Conservation (phyloP, 2,329 filamentous ascomycete genomes). For the Cordyceps pruinosa region DNA sequence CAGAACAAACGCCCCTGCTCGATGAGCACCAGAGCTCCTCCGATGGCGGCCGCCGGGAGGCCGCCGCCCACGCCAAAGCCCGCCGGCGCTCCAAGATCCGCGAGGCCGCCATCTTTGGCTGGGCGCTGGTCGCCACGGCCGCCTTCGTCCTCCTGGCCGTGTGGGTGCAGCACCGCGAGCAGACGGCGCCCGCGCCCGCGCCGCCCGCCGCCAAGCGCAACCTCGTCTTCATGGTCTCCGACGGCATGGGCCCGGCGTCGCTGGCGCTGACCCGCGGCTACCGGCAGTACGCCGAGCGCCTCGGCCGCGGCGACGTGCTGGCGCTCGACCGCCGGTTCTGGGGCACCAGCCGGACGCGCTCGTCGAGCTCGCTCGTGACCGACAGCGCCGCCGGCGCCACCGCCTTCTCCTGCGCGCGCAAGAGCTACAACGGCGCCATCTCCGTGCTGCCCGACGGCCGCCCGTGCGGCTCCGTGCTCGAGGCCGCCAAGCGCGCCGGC, state of each 20-base stretch:
- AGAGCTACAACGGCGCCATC: slow-evolving; percentile 97
- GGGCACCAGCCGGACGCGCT: slow-evolving; percentile 81
- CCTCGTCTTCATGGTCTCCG: slow-evolving; percentile 97
- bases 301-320: slow-evolving; percentile 70
- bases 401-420: slow-evolving; percentile 84
- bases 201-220: slow-evolving; percentile 67
- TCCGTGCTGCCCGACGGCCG: slow-evolving; percentile 76
- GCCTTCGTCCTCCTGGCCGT: slow-evolving; percentile 74
- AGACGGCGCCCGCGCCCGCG: slow-evolving; percentile 31
- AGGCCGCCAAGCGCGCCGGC: slow-evolving; percentile 86
- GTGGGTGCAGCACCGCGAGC: slow-evolving; percentile 63
- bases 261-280: slow-evolving; percentile 81
- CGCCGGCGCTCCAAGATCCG: slow-evolving; percentile 45
- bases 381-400: slow-evolving; percentile 97
- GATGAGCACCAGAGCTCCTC: background rate
- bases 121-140: slow-evolving; percentile 76
- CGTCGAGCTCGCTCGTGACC: slow-evolving; percentile 77
- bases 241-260: slow-evolving; percentile 95
- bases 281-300: slow-evolving; percentile 66
- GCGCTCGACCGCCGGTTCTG: slow-evolving; percentile 83
- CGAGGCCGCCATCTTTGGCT: slow-evolving; percentile 70
- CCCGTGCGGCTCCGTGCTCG: slow-evolving; percentile 85
- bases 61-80: background rate
- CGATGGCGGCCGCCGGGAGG: background rate
- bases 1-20: slow-evolving; percentile 10